A percentile compares a stretch with the other conserved stretches of the same genome.
phyloP scores from a whole-genome alignment of 2,329 filamentous ascomycete genomes.

The Ophiocordyceps polyrhachis-furcata region DNA sequence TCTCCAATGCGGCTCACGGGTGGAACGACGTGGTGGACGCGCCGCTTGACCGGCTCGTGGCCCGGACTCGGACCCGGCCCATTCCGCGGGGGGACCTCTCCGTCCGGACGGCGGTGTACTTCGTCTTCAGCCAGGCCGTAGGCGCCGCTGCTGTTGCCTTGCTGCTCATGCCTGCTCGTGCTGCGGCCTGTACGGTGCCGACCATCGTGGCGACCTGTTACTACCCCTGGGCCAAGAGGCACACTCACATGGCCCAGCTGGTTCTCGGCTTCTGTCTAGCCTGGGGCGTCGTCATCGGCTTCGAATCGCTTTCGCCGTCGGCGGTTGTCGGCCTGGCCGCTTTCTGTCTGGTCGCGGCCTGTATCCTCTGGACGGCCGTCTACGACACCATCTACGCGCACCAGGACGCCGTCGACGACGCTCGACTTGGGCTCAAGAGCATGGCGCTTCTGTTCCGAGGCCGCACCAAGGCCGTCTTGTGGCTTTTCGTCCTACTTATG shows the following conservation, averaged over 20 bases:
- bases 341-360: conserved; percentile 9
- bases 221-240: conserved; percentile 18
- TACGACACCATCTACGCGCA: conserved; percentile 19
- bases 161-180: conserved; percentile 5
- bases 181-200: conserved; percentile 5
- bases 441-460: conserved; percentile 8
- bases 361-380: conserved; percentile 13
- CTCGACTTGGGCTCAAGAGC: conserved; percentile 14
- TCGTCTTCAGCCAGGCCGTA: conserved; percentile 10
- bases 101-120: conserved; percentile 10
- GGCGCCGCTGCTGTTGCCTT: conserved; percentile 4
- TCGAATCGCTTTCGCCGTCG: neutral
- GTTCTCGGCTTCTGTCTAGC: conserved; percentile 15
- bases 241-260: conserved; percentile 16
- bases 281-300: conserved; percentile 13
- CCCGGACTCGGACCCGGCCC: conserved; percentile 13
- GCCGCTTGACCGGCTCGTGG: conserved; percentile 12
- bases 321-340: conserved; percentile 8
- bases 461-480: neutral
- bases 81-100: conserved; percentile 16
- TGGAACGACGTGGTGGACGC: conserved; percentile 19
- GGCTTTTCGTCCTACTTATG: neutral
- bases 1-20: conserved; percentile 3
- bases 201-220: conserved; percentile 11
- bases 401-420: conserved; percentile 15